Evolutionary conservation across 2,329 filamentous ascomycete genomes (phyloP).

Genomic region (Diplocarpon rosae): DNA sequence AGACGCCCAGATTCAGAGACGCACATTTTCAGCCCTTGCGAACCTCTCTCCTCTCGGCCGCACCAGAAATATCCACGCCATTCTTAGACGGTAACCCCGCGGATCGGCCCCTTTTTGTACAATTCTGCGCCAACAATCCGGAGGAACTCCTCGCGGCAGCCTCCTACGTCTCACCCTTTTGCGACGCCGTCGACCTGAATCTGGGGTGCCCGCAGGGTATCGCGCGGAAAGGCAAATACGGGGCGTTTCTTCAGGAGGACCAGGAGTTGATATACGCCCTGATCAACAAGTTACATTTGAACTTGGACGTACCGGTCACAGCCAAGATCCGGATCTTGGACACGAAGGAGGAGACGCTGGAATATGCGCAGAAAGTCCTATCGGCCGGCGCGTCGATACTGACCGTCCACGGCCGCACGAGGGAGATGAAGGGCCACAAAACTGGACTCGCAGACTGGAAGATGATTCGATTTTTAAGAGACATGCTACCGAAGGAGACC

Average conservation of each 20-base stretch:
- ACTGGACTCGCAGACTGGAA: slow-evolving; percentile 90
- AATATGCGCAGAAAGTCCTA: slow-evolving; percentile 80
- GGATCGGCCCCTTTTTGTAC: slow-evolving; percentile 86
- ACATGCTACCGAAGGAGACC: slow-evolving; percentile 73
- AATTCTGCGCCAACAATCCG: slow-evolving; percentile 89
- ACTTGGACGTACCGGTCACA: slow-evolving; percentile 75
- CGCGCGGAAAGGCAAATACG: slow-evolving; percentile 80
- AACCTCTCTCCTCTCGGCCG: slow-evolving; percentile 24
- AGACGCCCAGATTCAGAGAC: slow-evolving; percentile 64
- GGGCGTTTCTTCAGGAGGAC: slow-evolving; percentile 90
- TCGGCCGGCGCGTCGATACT: slow-evolving; percentile 84
- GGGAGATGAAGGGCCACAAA: slow-evolving; percentile 93
- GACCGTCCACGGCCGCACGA: slow-evolving; percentile 77
- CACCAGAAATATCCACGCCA: slow-evolving; percentile 18
- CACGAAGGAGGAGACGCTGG: slow-evolving; percentile 73
- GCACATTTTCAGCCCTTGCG: slow-evolving; percentile 61
- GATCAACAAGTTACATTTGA: slow-evolving; percentile 69
- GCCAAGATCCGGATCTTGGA: slow-evolving; percentile 91
- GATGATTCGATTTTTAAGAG: slow-evolving; percentile 70
- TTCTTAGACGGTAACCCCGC: slow-evolving; percentile 80
- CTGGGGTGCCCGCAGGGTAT: slow-evolving; percentile 95
- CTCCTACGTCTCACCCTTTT: slow-evolving; percentile 68
- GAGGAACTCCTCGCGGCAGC: slow-evolving; percentile 73
- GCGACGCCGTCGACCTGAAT: slow-evolving; percentile 92
- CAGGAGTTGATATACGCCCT: slow-evolving; percentile 72